Base-by-base conservation (phyloP, 345 rosid species). In the Microthlaspi erraticum region DNA sequence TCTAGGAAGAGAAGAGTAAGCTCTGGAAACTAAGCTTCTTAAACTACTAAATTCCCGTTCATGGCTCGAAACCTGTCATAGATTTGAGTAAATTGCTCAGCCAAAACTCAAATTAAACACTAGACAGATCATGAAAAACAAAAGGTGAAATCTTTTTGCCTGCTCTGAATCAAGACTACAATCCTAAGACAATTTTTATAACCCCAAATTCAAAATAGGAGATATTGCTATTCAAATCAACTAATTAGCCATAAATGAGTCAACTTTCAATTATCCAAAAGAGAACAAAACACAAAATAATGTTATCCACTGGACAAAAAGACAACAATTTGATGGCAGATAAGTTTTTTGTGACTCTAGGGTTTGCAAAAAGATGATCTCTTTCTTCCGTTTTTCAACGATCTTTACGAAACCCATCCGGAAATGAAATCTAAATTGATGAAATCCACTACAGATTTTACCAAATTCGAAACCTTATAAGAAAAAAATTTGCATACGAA, bases 11-110 rank as follows among this genome's bases (percentile, higher is more conserved):
- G 81, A 77, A 74, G 79, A 46, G 79, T 77, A 73, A 66, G 78
- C 69, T 78, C 84, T 80, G 38, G 55, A 49, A n/a, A 86, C 66
- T 60, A 80, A 79, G 73, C 68, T 76, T 67, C 62, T 81, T 20
- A 78, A 72, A n/a, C 77, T 79, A 43, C 73, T 77, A 63, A 80
- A 66, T 68, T 83, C 85, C 12, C 77, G 78, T 60, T 75, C 86
- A 63, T 82, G 82, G 54, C 79, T 79, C 46, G 88, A 68, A 71
- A 77, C 90, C 98, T 89, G 82, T 46, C 26, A 41, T 42, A 54
- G 53, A 50, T 48, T 4, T 10, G 0, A 13, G 50, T 34, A 7
- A 38, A 59, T 5, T 56, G 48, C 54, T 29, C 10, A 59, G 31
- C 6, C 26, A 3, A 20, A 16, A 17, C 38, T 56, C 32, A 44